Conservation (phyloP, 495 filamentous ascomycete species). For the Penicillium roqueforti region DNA sequence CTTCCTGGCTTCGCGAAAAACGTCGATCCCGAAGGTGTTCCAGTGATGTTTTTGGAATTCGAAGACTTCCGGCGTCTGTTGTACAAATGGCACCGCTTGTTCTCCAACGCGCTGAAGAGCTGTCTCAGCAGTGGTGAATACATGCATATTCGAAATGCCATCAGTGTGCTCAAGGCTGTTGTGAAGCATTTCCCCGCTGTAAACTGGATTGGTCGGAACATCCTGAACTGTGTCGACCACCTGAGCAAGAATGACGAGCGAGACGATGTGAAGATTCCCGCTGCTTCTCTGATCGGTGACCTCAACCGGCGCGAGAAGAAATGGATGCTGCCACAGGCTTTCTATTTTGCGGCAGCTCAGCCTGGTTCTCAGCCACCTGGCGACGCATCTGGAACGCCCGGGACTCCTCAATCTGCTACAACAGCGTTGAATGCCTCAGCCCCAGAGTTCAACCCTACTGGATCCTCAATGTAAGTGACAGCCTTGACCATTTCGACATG, state of each 20-base stretch:
- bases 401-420: slow-evolving; percentile 35
- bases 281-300: slow-evolving; percentile 77
- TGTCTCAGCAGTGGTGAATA: slow-evolving; percentile 82
- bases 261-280: slow-evolving; percentile 86
- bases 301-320: slow-evolving; percentile 71
- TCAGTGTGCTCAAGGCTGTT: slow-evolving; percentile 80
- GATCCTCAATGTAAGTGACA: slow-evolving; percentile 38
- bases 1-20: slow-evolving; percentile 67
- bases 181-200: slow-evolving; percentile 78
- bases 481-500: background rate
- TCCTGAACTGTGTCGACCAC: slow-evolving; percentile 62
- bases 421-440: slow-evolving; percentile 46
- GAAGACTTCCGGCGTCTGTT: slow-evolving; percentile 81
- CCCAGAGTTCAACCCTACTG: slow-evolving; percentile 44
- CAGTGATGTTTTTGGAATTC: slow-evolving; percentile 65
- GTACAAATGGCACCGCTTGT: slow-evolving; percentile 81
- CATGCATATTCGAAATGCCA: slow-evolving; percentile 97
- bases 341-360: slow-evolving; percentile 41
- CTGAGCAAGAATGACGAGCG: slow-evolving; percentile 65
- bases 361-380: slow-evolving; percentile 17
- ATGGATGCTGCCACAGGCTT: slow-evolving; percentile 85
- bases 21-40: slow-evolving; percentile 58
- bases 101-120: slow-evolving; percentile 68
- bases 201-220: slow-evolving; percentile 76
- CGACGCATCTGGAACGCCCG: slow-evolving; percentile 32